phyloP scores from a whole-genome alignment of 2,329 filamentous ascomycete species.

The Talaromyces marneffei region DNA sequence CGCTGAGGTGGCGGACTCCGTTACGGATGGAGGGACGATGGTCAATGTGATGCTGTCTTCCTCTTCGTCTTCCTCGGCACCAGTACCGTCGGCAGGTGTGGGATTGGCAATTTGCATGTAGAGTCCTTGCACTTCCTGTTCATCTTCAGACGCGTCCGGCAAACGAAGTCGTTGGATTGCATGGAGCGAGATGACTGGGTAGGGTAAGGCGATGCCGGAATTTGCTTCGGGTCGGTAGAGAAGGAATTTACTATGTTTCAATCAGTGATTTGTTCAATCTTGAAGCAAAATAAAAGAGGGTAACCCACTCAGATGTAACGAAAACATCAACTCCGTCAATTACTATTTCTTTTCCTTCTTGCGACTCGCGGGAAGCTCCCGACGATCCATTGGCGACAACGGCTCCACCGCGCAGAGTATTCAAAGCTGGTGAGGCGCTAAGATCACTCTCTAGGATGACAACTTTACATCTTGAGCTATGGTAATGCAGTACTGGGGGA shows the following conservation, averaged over 20 bases:
- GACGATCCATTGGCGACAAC: conserved; percentile 17
- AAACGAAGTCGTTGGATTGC: conserved; percentile 42
- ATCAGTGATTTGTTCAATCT: background rate
- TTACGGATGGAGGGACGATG: conserved; percentile 33
- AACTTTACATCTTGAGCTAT: conserved; percentile 41
- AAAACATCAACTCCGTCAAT: conserved; percentile 40
- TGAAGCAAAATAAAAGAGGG: background rate
- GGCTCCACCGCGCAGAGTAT: conserved; percentile 22
- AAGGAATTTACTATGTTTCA: conserved; percentile 37
- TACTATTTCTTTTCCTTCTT: conserved; percentile 29
- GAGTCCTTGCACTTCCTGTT: conserved; percentile 38
- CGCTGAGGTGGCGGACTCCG: conserved; percentile 10
- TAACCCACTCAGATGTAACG: conserved; percentile 45
- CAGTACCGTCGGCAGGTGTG: conserved; percentile 14
- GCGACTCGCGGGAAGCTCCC: conserved; percentile 10
- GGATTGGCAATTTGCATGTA: conserved; percentile 44
- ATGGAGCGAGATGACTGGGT: conserved; percentile 45
- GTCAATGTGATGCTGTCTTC: conserved; percentile 41
- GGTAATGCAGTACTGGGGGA: conserved; percentile 44
- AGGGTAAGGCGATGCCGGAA: conserved; percentile 41
- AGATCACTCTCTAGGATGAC: conserved; percentile 39
- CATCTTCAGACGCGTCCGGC: conserved; percentile 24
- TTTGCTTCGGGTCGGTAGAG: conserved; percentile 33
- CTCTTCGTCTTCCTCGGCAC: conserved; percentile 32
- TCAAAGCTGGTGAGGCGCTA: conserved; percentile 29